phyloP scores from a whole-genome alignment of 192 early-diverging fungal genomes.

The Pecoramyces ruminantium region DNA sequence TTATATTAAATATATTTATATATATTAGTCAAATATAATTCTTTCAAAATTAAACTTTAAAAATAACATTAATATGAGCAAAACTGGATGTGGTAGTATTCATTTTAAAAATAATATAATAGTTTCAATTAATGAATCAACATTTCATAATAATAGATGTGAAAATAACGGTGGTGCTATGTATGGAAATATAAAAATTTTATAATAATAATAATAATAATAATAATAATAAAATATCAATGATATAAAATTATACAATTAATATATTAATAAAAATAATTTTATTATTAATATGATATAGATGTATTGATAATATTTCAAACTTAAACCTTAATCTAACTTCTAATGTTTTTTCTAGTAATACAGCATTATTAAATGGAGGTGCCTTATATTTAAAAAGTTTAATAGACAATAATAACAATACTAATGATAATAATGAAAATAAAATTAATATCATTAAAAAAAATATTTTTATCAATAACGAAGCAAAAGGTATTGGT shows the following conservation, averaged over 20 bases:
- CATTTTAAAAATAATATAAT: neutral
- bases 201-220: no score
- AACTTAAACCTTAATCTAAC: neutral
- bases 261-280: no score
- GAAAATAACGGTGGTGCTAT: neutral
- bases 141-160: neutral
- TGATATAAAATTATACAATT: no score
- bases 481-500: neutral
- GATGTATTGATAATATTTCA: neutral
- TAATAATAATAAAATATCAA: no score
- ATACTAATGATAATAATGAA: neutral
- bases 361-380: neutral
- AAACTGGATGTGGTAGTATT: neutral
- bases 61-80: neutral
- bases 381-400: neutral
- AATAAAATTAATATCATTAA: neutral
- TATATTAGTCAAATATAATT: no score
- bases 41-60: neutral
- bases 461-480: neutral
- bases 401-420: no score
- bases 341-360: neutral
- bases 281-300: no score
- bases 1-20: no score
- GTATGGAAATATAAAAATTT: neutral
- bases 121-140: neutral